A percentile compares a stretch with the other conserved stretches of the same genome.
phyloP scores from a whole-genome alignment of 805 yeast species.

The Saturnispora dispora region DNA sequence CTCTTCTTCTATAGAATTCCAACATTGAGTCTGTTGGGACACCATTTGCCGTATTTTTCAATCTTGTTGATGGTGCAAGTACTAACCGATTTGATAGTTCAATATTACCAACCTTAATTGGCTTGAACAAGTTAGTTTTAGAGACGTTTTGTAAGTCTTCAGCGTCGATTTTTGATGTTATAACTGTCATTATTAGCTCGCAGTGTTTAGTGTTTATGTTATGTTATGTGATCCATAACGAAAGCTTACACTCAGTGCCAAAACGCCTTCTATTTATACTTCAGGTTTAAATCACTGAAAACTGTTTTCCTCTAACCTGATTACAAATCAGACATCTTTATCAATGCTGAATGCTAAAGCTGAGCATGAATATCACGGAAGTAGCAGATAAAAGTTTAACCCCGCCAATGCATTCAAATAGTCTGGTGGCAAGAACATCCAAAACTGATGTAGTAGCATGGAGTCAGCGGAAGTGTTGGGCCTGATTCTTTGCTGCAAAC shows the following conservation, averaged over 20 bases:
- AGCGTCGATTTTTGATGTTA: neutral
- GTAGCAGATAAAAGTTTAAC: neutral
- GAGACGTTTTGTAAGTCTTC: neutral
- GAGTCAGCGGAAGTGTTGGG: too few species aligned
- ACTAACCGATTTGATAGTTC: conserved; percentile 33
- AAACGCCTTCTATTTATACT: neutral
- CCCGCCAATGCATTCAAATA: neutral
- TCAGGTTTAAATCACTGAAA: neutral
- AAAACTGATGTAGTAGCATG: too few species aligned
- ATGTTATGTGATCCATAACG: too few species aligned
- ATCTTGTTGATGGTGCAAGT: conserved; percentile 42
- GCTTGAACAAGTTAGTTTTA: conserved; percentile 28
- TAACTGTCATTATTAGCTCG: too few species aligned
- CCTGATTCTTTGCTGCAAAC: too few species aligned
- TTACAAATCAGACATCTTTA: neutral
- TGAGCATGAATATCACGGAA: neutral
- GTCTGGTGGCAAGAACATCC: too few species aligned
- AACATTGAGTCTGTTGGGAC: conserved; percentile 35
- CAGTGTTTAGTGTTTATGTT: too few species aligned
- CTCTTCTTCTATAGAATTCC: conserved; percentile 46
- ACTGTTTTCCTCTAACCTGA: neutral
- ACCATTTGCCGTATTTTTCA: conserved; percentile 26
- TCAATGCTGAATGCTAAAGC: neutral
- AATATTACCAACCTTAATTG: conserved; percentile 32
- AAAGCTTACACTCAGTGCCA: too few species aligned